Conservation (phyloP, 306 rosid species). For the Medicago arabica region DNA sequence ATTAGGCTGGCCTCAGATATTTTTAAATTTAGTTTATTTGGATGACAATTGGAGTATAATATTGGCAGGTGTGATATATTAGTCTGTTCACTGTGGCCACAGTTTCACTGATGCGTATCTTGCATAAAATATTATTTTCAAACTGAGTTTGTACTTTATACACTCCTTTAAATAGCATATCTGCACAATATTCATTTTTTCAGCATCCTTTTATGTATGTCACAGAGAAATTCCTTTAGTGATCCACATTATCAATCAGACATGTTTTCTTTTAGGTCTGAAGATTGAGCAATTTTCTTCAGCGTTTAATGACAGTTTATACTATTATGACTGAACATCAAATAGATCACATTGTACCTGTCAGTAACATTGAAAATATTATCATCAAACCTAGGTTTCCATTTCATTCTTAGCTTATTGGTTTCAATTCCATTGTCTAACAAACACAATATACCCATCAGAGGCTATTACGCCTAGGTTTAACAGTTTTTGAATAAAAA, state of each 20-base stretch:
- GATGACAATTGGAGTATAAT: not conserved
- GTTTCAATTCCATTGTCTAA: constrained; percentile 13
- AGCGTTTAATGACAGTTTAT: not conserved
- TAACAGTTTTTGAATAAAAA: constrained; percentile 2
- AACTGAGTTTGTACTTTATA: too few species aligned
- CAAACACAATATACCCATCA: not conserved
- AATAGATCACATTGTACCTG: not conserved
- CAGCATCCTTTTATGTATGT: constrained; percentile 15
- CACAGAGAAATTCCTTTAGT: not conserved
- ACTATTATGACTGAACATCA: not conserved
- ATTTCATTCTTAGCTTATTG: constrained; percentile 1
- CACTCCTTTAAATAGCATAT: too few species aligned
- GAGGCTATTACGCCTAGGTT: constrained; percentile 19
- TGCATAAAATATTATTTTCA: too few species aligned
- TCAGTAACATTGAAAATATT: constrained; percentile 11
- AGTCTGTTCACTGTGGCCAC: constrained; percentile 2
- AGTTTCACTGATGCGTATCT: constrained; percentile 1
- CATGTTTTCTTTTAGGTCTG: constrained; percentile 22
- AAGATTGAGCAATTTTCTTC: constrained; percentile 12
- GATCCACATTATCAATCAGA: not conserved
- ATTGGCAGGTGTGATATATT: not conserved
- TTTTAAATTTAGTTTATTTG: not conserved
- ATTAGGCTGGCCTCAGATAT: not conserved
- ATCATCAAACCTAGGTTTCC: constrained; percentile 28
- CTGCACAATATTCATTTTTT: constrained; percentile 17